These are phyloP conservation scores for Datisca glomerata DNA, from an alignment of 306 rosid genomes.

Conservation along the genomic window DNA sequence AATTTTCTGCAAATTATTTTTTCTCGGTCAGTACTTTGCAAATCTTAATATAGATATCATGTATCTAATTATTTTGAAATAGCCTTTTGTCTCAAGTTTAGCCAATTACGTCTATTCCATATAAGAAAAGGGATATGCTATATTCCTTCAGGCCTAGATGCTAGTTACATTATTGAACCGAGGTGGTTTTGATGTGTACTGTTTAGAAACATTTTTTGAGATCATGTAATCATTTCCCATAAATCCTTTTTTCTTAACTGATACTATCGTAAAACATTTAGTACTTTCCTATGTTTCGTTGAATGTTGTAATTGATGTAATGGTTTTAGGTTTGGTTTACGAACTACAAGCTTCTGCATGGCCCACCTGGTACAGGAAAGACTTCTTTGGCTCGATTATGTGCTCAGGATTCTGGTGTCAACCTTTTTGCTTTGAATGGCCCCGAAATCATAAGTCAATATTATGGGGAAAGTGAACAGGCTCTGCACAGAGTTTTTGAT, in stretches of 20 bases:
- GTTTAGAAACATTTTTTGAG: too few species aligned
- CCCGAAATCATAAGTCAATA: slow-evolving; percentile 69
- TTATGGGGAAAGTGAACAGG: slow-evolving; percentile 82
- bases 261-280: too few species aligned
- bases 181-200: too few species aligned
- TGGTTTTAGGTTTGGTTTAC: slow-evolving; percentile 58
- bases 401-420: slow-evolving; percentile 64
- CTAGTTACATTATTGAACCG: too few species aligned
- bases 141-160: too few species aligned
- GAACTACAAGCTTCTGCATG: slow-evolving; percentile 77
- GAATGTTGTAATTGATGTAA: slow-evolving; percentile 9
- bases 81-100: too few species aligned
- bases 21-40: too few species aligned
- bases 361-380: slow-evolving; percentile 97
- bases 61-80: slow-evolving; percentile 3
- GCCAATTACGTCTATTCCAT: too few species aligned
- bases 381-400: slow-evolving; percentile 69
- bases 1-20: too few species aligned
- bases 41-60: slow-evolving; percentile 5
- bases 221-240: too few species aligned
- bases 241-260: too few species aligned
- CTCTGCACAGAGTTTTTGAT: slow-evolving; percentile 51
- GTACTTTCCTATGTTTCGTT: neutral
- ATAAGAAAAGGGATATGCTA: too few species aligned
- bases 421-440: slow-evolving; percentile 58